Base-by-base conservation (phyloP, 2,329 filamentous ascomycete species). In the Fusarium vanettenii region DNA sequence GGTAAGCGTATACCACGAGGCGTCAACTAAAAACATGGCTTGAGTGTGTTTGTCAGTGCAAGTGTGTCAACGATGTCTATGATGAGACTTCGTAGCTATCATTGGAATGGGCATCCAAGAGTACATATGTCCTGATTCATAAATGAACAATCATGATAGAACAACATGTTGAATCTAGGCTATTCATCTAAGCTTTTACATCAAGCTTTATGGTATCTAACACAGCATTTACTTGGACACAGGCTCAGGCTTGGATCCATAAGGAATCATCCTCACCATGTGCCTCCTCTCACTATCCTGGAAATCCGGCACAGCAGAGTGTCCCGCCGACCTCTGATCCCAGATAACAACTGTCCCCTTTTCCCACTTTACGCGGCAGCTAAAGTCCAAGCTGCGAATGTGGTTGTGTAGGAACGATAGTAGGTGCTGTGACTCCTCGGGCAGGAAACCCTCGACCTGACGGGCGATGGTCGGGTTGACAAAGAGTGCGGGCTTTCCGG, bases 391-490 rank as follows among this genome's bases (percentile, higher is more conserved):
- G 13, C 80, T 81, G 1, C 69, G 64, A 5, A 81, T 79, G 6
- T 81, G 80, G 0, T 79, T 75, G 37, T 81, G 78, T 1, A 81
- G 50, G 29, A 81, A 81, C 0, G 62, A 72, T 1, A 81, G 14
- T 5, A 81, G 35, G 22, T 79, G 61, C 0, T 80, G 76, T 2
- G 80, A 81, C 57, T 81, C 80, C 5, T 81, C 80, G 0, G 79
- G 80, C 1, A 81, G 13, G 11, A 81, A 80, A 0, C 79, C 80
- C 1, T 81, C 78, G 0, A 81, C 73, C 3, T 72, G 72, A 0
- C 80, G 71, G 6, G 80, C 79, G 31, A 81, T 81, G 0, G 79
- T 78, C 1, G 80, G 79, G 5, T 81, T 81, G 4, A 81, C 78
- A 25, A 81, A 81, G 0, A 81, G 45, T 0, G 75, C 60, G 0